These are phyloP conservation scores for Panicum miliaceum DNA, from an alignment of 176 grass and related monocot genomes.

Conservation along the genomic window DNA sequence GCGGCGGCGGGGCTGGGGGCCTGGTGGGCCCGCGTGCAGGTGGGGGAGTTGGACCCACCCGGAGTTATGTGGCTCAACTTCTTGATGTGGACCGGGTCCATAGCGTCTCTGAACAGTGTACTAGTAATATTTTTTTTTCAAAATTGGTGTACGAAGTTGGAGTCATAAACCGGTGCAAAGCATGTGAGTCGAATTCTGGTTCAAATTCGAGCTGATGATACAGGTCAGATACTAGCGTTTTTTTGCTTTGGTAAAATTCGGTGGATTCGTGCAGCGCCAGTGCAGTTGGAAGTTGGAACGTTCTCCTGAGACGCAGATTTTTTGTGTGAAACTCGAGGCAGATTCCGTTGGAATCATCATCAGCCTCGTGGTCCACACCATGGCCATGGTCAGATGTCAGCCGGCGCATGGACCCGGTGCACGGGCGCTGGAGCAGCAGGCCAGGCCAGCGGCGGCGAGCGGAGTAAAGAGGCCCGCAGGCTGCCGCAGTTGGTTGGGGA, in stretches of 20 bases:
- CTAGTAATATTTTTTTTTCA: too few species aligned
- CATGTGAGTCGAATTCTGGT: not conserved
- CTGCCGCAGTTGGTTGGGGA: not conserved
- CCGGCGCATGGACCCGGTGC: not conserved
- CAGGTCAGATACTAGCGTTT: not conserved
- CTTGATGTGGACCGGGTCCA: slow-evolving; percentile 43
- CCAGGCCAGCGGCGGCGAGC: not conserved
- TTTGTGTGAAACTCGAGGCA: too few species aligned
- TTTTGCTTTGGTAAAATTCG: too few species aligned
- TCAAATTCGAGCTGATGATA: not conserved
- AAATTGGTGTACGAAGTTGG: not conserved
- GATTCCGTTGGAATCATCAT: too few species aligned
- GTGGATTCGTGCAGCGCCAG: too few species aligned
- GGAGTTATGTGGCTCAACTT: slow-evolving; percentile 29
- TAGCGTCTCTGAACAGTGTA: too few species aligned
- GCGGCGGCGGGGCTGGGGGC: not conserved
- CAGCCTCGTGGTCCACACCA: too few species aligned
- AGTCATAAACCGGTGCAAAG: not conserved
- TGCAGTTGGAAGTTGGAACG: too few species aligned
- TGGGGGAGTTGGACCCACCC: slow-evolving; percentile 49
- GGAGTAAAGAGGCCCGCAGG: slow-evolving; percentile 11
- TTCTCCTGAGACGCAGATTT: too few species aligned
- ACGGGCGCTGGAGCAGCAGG: not conserved
- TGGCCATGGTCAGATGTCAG: too few species aligned
- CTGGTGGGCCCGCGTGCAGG: slow-evolving; percentile 12